A percentile compares a stretch with the other conserved stretches of the same genome.
phyloP scores from a whole-genome alignment of 352 stramenopile genomes.

The Phytophthora pisi region DNA sequence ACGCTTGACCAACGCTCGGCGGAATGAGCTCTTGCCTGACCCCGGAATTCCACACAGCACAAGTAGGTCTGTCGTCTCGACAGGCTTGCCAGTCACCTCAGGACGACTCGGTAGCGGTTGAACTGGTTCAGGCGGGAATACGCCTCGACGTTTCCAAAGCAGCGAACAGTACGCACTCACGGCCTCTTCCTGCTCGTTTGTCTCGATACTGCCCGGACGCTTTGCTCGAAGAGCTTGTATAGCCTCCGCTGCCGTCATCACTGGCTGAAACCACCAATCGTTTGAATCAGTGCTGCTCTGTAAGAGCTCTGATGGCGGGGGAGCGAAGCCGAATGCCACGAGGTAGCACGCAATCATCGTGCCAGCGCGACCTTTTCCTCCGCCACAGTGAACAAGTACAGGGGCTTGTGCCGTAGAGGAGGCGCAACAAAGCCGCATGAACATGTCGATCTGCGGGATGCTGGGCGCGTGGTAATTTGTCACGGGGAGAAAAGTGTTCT shows the following conservation, averaged over 20 bases:
- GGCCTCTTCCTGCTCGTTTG: slow-evolving; percentile 52
- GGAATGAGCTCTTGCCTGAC: slow-evolving; percentile 70
- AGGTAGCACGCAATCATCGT: slow-evolving; percentile 75
- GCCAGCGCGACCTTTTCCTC: slow-evolving; percentile 65
- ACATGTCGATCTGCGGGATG: slow-evolving; percentile 63
- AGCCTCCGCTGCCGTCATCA: slow-evolving; percentile 49
- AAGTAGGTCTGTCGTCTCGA: slow-evolving; percentile 53
- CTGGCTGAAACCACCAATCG: slow-evolving; percentile 40
- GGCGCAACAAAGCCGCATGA: slow-evolving; percentile 49
- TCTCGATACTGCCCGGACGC: slow-evolving; percentile 65
- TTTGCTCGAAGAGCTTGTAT: slow-evolving; percentile 49
- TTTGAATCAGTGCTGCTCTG: not conserved
- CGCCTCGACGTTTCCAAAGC: slow-evolving; percentile 57
- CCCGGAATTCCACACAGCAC: slow-evolving; percentile 64
- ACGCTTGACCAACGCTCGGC: slow-evolving; percentile 50
- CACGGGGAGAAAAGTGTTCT: slow-evolving; percentile 56
- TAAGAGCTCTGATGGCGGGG: slow-evolving; percentile 23
- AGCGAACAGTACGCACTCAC: slow-evolving; percentile 56
- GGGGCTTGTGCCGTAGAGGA: slow-evolving; percentile 11
- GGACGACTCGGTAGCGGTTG: slow-evolving; percentile 46
- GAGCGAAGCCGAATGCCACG: slow-evolving; percentile 60
- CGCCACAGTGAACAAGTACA: slow-evolving; percentile 69
- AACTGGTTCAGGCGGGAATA: slow-evolving; percentile 32
- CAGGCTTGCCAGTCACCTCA: slow-evolving; percentile 31
- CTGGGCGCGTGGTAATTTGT: slow-evolving; percentile 62